Percentiles rank a stretch among this genome's conserved stretches.
phyloP scores from a whole-genome alignment of 2,329 filamentous ascomycete genomes.

The Cadophora sp. region DNA sequence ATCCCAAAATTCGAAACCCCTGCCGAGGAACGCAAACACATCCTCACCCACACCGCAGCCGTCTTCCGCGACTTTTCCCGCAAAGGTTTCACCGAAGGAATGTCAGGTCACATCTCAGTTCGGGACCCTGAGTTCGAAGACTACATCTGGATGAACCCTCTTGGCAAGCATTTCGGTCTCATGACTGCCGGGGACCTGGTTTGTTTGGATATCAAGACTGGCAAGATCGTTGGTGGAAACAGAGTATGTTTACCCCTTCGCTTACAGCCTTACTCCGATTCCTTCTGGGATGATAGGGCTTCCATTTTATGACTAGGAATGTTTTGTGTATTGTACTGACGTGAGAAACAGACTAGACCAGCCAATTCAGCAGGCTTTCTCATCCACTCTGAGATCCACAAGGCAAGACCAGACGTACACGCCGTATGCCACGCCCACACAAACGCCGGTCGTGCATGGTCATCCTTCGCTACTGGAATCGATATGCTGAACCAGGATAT shows the following conservation, averaged over 20 bases:
- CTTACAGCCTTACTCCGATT: not conserved
- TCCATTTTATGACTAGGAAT: not conserved
- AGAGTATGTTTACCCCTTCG: conserved; percentile 40
- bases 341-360: conserved; percentile 52
- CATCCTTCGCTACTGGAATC: conserved; percentile 65
- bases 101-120: conserved; percentile 72
- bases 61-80: conserved; percentile 73
- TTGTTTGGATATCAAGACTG: conserved; percentile 63
- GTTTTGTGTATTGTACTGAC: not conserved
- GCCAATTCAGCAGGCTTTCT: conserved; percentile 73
- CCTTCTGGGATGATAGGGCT: not conserved
- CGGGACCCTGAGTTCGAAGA: conserved; percentile 67
- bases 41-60: conserved; percentile 69
- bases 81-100: conserved; percentile 71
- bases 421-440: conserved; percentile 75
- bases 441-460: conserved; percentile 72
- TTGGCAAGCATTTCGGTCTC: conserved; percentile 69
- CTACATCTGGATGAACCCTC: conserved; percentile 73
- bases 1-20: conserved; percentile 62
- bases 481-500: conserved; percentile 77
- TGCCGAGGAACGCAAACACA: conserved; percentile 66
- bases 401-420: conserved; percentile 67
- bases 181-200: conserved; percentile 72
- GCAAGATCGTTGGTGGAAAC: conserved; percentile 70
- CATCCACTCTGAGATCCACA: conserved; percentile 74